Base-by-base conservation (phyloP, 2,329 filamentous ascomycete genomes). In the Fusarium domesticum region DNA sequence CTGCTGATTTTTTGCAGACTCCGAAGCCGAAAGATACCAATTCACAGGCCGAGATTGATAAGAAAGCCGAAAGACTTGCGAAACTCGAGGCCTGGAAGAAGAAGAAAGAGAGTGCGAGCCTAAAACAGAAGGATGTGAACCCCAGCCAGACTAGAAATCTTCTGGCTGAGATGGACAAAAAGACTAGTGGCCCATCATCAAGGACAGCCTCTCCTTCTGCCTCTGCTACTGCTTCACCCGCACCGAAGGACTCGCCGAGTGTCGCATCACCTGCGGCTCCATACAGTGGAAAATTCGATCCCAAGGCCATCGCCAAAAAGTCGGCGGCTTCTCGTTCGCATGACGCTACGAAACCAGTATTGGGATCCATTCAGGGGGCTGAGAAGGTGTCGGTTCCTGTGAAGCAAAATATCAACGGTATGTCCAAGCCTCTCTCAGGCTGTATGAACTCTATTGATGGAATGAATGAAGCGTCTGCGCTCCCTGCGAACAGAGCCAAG, bases 71-170 rank as follows among this genome's bases (percentile, higher is more conserved):
- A 65, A 77, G 87, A 51, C 75, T 90, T 34, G 88, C 88, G 19
- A 91, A 89, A 63, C 70, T 95, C 19, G 88, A 92, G 64, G 87
- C 88, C 45, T 96, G 90, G 91, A 96, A 96, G 70, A 87, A 89
- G 68, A 92, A 91, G 69, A 85, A 89, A 63, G 87, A 89, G 53
- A 82, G 83, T 62, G 84, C 85, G 56, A 84, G 85, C 57, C 79
- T 78, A 51, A 88, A 88, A 63, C 81, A 87, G 62, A 83, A 81
- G 59, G 80, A 86, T 58, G 76, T 83, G 35, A 81, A 81, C 41
- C 74, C 80, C 32, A 80, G 79, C 45, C 83, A 81, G 52, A 78
- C 84, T 31, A 75, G 81, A 56, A 86, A 78, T 57, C 78, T 89
- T 43, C 71, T 86, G 44, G 82, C 84, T 58, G 81, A 86, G 66